Base-by-base conservation (phyloP, 805 yeast species). In the Ogataea dorogensis region DNA sequence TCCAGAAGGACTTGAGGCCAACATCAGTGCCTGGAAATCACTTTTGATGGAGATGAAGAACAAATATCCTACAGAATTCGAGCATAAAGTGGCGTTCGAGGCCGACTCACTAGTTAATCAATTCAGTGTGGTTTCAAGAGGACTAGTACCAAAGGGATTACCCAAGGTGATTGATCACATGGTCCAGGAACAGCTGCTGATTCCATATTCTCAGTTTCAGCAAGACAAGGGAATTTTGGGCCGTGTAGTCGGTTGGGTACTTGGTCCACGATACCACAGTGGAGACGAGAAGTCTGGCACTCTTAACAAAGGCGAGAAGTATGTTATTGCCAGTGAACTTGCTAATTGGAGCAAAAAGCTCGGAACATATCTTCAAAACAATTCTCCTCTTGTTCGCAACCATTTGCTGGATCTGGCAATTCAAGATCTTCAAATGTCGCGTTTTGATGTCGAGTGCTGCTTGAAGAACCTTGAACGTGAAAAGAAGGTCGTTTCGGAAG, bases 1-100 rank as follows among this genome's bases (percentile, higher is more conserved):
- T 42, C 62, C 59, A 3, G 77, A 70, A 37, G 80, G 80, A 5
- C 73, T 61, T 37, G 64, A 55, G 15, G 79, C 79, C 11, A 74
- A 74, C 43, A 17, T 73, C 10, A 47, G 47, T 4, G 71, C 74
- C 3, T 74, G 80, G 80, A 59, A 53, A 30, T 43, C 50, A 5
- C 58, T 67, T 8, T 49, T 73, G 7, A 32, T 47, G 14, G 53
- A 53, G 15, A 53, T 65, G 11, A 35, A 54, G 3, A 25, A 32
- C 4, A 21, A 44, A 24, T 33, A 43, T 23, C 34, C 45, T 6
- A 54, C 47, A 7, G 47, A 51, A 5, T 59, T 67, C 26, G 46
- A 40, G 2, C 59, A 59, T 35, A 18, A 28, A n/a, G 43, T 56
- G 9, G 42, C 51, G 24, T 36, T 58, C 23, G 50, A 49, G 14